These are phyloP conservation scores for Podaxis carcinomalis DNA, from an alignment of 768 basidiomycete species.

Conservation along the genomic window DNA sequence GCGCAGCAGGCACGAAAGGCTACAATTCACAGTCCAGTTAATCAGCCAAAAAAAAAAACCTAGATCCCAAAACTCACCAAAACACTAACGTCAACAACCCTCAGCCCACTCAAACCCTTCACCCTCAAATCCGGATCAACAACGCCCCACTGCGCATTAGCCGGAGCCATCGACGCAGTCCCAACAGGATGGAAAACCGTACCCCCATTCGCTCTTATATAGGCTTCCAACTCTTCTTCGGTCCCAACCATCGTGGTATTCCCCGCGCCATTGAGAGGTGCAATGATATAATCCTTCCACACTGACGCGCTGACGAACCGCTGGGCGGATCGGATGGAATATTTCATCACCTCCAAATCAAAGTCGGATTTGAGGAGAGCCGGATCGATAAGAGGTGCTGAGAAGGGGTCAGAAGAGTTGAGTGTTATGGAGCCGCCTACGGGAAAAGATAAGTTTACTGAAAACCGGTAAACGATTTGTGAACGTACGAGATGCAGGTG, in stretches of 20 bases:
- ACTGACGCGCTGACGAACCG: slow-evolving; percentile 19
- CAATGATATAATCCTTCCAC: slow-evolving; percentile 25
- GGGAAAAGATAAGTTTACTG: background rate
- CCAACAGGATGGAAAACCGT: slow-evolving; percentile 28
- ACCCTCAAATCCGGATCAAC: slow-evolving; percentile 24
- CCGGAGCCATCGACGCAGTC: slow-evolving; percentile 26
- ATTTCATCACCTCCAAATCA: slow-evolving; percentile 25
- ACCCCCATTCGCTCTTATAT: slow-evolving; percentile 17
- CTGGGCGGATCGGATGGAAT: slow-evolving; percentile 21
- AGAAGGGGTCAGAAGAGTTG: slow-evolving; percentile 41
- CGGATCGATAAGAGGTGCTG: slow-evolving; percentile 45
- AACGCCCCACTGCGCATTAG: slow-evolving; percentile 16
- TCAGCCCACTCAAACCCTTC: slow-evolving; percentile 28
- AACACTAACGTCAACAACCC: slow-evolving; percentile 35
- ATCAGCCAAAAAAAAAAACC: background rate
- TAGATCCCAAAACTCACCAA: slow-evolving; percentile 1
- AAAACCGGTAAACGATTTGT: slow-evolving; percentile 9
- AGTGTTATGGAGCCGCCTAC: slow-evolving; percentile 35
- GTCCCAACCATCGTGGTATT: slow-evolving; percentile 16
- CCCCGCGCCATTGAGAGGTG: slow-evolving; percentile 8
- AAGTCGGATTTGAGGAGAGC: slow-evolving; percentile 32
- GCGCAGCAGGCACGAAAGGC: slow-evolving; percentile 27
- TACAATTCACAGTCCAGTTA: background rate
- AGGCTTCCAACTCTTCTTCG: slow-evolving; percentile 23
- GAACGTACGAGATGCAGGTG: slow-evolving; percentile 29